Evolutionary conservation across 2,329 filamentous ascomycete species (phyloP).

Genomic region (Rasamsonia emersonii): DNA sequence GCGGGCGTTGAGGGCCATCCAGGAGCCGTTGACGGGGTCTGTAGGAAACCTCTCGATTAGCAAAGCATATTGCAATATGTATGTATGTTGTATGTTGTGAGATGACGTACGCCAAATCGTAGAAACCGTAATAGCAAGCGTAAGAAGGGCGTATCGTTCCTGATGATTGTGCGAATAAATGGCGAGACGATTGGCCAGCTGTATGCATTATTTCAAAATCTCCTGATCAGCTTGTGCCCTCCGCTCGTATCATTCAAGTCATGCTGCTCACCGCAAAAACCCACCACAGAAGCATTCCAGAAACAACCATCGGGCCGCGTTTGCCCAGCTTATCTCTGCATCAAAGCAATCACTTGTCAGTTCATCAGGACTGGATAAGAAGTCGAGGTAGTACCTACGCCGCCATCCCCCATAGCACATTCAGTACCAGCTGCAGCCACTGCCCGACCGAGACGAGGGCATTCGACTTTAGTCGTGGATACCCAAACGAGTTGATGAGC

Average conservation of each 20-base stretch:
- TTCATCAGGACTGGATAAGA: too few species aligned
- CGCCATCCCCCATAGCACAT: constrained; percentile 7
- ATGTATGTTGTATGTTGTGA: too few species aligned
- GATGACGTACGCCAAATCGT: constrained; percentile 5
- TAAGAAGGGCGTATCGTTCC: constrained; percentile 5
- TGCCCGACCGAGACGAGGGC: constrained; percentile 43
- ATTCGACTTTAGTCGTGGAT: constrained; percentile 36
- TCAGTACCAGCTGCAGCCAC: constrained; percentile 6
- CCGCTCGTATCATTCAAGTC: not conserved
- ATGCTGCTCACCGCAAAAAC: constrained; percentile 5
- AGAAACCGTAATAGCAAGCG: constrained; percentile 6
- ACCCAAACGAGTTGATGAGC: constrained; percentile 44
- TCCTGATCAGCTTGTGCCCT: not conserved
- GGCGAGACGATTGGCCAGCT: constrained; percentile 4
- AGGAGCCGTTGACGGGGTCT: constrained; percentile 49
- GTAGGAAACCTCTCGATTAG: too few species aligned
- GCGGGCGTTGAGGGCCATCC: constrained; percentile 45
- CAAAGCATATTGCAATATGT: not conserved
- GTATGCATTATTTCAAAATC: not conserved
- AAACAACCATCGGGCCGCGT: constrained; percentile 5
- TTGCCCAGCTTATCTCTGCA: constrained; percentile 5
- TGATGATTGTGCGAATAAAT: constrained; percentile 2
- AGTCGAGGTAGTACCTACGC: too few species aligned
- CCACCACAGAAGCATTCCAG: constrained; percentile 7
- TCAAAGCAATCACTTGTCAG: too few species aligned